Evolutionary conservation across 495 filamentous ascomycete species (phyloP).

Genomic region (Tuber brumale): DNA sequence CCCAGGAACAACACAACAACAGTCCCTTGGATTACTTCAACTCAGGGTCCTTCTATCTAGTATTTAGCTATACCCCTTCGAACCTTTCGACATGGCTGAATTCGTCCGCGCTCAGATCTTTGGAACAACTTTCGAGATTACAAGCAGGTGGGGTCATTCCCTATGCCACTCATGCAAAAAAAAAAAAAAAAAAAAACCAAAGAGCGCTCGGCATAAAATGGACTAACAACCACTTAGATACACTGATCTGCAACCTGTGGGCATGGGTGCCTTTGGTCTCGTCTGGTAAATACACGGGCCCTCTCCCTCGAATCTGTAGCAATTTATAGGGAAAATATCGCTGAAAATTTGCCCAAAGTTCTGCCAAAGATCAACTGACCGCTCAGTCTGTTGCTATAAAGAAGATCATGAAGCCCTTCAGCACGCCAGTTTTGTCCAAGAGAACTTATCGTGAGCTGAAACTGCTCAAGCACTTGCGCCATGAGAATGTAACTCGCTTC

Average conservation of each 20-base stretch:
- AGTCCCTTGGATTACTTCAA: background rate
- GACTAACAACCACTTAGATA: constrained; percentile 56
- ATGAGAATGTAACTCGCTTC: constrained; percentile 73
- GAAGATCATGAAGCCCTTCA: constrained; percentile 99
- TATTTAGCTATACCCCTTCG: background rate
- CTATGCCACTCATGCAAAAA: constrained; percentile 16
- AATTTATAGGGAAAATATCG: background rate
- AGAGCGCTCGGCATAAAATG: constrained; percentile 6
- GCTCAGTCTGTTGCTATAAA: constrained; percentile 93
- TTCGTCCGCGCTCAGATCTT: constrained; percentile 99
- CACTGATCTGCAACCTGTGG: constrained; percentile 93
- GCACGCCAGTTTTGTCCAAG: constrained; percentile 94
- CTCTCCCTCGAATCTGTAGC: background rate
- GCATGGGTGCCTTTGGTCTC: constrained; percentile 97
- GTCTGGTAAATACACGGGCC: constrained; percentile 66
- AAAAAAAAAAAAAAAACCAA: background rate
- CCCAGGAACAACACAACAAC: background rate
- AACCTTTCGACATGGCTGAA: constrained; percentile 71
- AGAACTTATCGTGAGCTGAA: constrained; percentile 96
- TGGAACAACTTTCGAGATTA: constrained; percentile 99
- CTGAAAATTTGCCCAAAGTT: constrained; percentile 51
- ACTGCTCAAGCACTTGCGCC: constrained; percentile 88
- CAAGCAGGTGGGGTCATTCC: constrained; percentile 67
- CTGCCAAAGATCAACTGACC: constrained; percentile 94
- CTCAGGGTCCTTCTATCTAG: background rate